Evolutionary conservation across 169 alveolate species (phyloP).

Genomic region (Plasmodium reichenowi): DNA sequence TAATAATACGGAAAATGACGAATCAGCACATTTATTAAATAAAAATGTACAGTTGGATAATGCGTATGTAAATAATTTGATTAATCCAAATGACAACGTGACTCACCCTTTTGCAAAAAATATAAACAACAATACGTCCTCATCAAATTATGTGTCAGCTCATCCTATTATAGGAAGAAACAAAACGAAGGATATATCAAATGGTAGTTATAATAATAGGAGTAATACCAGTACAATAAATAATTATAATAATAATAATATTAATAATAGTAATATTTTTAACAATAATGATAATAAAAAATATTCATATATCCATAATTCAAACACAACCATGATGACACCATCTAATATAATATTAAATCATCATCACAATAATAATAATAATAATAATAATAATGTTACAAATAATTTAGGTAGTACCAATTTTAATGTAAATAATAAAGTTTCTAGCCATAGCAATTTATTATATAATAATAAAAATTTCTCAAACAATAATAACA

Average conservation of each 20-base stretch:
- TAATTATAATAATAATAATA: background rate
- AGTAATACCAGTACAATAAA: background rate
- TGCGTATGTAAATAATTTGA: background rate
- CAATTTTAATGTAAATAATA: no score
- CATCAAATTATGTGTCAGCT: constrained; percentile 22
- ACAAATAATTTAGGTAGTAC: no score
- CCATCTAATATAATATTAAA: no score
- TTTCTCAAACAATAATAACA: no score
- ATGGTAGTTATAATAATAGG: background rate
- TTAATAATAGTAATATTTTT: background rate
- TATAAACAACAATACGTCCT: background rate
- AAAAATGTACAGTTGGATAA: background rate
- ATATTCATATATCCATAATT: no score
- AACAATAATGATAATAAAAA: background rate
- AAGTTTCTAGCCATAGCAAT: no score
- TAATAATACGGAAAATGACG: background rate
- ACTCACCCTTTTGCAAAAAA: constrained; percentile 1
- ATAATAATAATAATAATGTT: no score
- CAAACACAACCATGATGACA: no score
- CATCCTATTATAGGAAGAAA: constrained; percentile 38
- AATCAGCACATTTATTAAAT: background rate
- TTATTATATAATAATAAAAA: no score
- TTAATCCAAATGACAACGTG: background rate
- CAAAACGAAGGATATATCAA: background rate
- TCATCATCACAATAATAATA: no score